Percentiles rank a stretch among this genome's conserved stretches.
These are phyloP conservation scores for Aureobasidium sp. DNA, from an alignment of 2,329 filamentous ascomycete species.

Conservation along the genomic window DNA sequence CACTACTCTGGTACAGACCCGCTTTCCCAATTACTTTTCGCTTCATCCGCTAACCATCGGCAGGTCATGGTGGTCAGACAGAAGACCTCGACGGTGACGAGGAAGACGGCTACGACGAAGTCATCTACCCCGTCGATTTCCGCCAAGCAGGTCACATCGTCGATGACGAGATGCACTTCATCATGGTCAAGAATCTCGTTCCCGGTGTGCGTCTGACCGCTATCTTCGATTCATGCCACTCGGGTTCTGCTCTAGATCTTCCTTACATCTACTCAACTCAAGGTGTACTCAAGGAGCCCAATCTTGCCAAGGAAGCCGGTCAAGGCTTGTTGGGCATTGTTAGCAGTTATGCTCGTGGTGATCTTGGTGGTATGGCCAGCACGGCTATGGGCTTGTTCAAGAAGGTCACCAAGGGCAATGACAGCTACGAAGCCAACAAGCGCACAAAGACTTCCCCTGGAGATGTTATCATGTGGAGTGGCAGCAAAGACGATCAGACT, in stretches of 20 bases:
- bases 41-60: not conserved
- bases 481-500: conserved; percentile 92
- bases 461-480: conserved; percentile 97
- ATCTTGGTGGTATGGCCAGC: conserved; percentile 71
- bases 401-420: conserved; percentile 71
- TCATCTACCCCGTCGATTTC: conserved; percentile 79
- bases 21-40: conserved; percentile 17
- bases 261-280: conserved; percentile 76
- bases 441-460: conserved; percentile 88
- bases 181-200: conserved; percentile 68
- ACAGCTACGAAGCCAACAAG: conserved; percentile 69
- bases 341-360: conserved; percentile 71
- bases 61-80: conserved; percentile 73
- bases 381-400: conserved; percentile 81
- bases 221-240: conserved; percentile 77
- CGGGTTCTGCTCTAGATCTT: conserved; percentile 66
- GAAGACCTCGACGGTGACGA: conserved; percentile 72
- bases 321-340: conserved; percentile 64
- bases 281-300: conserved; percentile 72
- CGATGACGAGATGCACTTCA: conserved; percentile 73
- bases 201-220: conserved; percentile 77
- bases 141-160: conserved; percentile 71
- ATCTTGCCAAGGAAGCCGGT: conserved; percentile 70
- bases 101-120: conserved; percentile 73
- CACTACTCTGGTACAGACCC: conserved; percentile 71